Conservation (phyloP, 2,329 filamentous ascomycete genomes). For the Sporothrix variecibatus region DNA sequence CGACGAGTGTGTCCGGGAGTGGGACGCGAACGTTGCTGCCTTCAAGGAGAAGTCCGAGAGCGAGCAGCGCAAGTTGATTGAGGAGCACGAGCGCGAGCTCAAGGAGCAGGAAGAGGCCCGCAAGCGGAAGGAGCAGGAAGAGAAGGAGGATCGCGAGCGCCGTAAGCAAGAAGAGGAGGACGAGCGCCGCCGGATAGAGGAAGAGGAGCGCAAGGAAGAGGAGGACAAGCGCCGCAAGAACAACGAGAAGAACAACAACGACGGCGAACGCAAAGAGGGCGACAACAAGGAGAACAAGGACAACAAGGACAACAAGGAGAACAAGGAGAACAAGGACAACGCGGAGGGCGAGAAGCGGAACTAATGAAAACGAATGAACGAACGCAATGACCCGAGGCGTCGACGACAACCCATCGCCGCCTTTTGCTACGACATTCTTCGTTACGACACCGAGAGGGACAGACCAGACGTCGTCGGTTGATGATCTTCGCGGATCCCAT, state of each 20-base stretch:
- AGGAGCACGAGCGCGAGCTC: constrained; percentile 39
- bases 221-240: constrained; percentile 16
- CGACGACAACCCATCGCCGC: not conserved
- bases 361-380: not conserved
- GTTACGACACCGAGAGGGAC: not conserved
- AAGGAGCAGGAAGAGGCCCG: constrained; percentile 35
- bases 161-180: constrained; percentile 28
- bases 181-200: constrained; percentile 21
- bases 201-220: constrained; percentile 23
- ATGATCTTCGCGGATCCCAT: not conserved
- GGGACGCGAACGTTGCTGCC: constrained; percentile 64
- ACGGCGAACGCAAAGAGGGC: not conserved
- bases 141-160: constrained; percentile 38
- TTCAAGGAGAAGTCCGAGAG: constrained; percentile 61
- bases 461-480: not conserved
- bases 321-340: not conserved
- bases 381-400: not conserved
- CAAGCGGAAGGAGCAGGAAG: constrained; percentile 32
- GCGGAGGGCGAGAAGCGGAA: constrained; percentile 8
- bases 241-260: not conserved
- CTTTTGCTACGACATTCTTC: constrained; percentile 1
- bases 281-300: constrained; percentile 6
- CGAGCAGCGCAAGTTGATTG: constrained; percentile 56
- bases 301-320: not conserved
- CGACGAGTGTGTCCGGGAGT: constrained; percentile 61